A percentile compares a stretch with the other conserved stretches of the same genome.
Evolutionary conservation across 75 land plant species (phyloP).

Genomic region (Selaginella moellendorffii): DNA sequence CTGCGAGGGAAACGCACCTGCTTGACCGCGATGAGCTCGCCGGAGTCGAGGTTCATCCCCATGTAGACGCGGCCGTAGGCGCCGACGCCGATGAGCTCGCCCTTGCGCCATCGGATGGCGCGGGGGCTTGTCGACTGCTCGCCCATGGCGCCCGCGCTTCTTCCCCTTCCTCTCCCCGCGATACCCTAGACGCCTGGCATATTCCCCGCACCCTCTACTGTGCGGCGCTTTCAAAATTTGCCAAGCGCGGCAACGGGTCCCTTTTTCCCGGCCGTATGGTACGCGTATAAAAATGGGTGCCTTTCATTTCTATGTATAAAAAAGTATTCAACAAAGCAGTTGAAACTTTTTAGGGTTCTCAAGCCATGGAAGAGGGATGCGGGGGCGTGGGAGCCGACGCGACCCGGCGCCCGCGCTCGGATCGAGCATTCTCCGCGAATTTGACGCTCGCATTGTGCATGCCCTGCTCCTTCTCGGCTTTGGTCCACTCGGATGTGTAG

Average conservation of each 20-base stretch:
- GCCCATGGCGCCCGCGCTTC: neutral
- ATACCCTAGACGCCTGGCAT: neutral
- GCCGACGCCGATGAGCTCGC: constrained; percentile 85
- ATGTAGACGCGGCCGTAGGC: constrained; percentile 93
- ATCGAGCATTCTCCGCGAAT: constrained; percentile 21
- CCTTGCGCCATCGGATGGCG: constrained; percentile 85
- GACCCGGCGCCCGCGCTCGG: neutral
- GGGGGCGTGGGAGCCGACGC: neutral
- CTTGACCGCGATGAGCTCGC: constrained; percentile 90
- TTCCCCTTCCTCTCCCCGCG: too few relatives aligned
- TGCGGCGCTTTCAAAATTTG: neutral
- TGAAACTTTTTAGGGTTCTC: too few relatives aligned
- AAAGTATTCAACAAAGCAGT: too few relatives aligned
- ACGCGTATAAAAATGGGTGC: too few relatives aligned
- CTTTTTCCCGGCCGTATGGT: too few relatives aligned
- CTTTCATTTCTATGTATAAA: too few relatives aligned
- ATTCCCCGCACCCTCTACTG: neutral
- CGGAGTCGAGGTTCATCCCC: constrained; percentile 98
- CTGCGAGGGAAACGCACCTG: constrained; percentile 68
- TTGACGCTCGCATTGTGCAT: constrained; percentile 55
- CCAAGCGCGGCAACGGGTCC: neutral
- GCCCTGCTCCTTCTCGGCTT: constrained; percentile 38
- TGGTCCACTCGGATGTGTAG: constrained; percentile 46
- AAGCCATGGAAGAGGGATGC: neutral
- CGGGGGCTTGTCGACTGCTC: constrained; percentile 13